A percentile compares a stretch with the other conserved stretches of the same genome.
Conservation (phyloP, 306 rosid genomes). For the Medicago arabica region DNA sequence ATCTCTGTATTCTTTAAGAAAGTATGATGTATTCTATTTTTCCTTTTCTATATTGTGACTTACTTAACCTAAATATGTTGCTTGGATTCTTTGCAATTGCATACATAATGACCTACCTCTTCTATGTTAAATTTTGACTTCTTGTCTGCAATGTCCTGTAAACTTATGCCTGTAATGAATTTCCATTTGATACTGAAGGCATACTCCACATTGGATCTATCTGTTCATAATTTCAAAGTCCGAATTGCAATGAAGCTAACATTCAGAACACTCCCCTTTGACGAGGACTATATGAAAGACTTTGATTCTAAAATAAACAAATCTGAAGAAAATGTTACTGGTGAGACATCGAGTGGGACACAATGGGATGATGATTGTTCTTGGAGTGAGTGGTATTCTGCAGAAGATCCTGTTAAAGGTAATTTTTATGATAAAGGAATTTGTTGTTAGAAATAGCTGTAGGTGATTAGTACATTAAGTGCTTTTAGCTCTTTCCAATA, state of each 20-base stretch:
- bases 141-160: constrained; percentile 24
- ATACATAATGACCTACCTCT: neutral
- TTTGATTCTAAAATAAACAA: constrained; percentile 54
- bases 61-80: constrained; percentile 20
- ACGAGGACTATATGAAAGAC: constrained; percentile 64
- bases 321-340: constrained; percentile 53
- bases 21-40: neutral
- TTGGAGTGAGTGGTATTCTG: constrained; percentile 98
- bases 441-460: constrained; percentile 36
- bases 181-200: constrained; percentile 72
- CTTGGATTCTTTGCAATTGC: constrained; percentile 26
- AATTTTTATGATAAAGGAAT: constrained; percentile 33
- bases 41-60: constrained; percentile 31
- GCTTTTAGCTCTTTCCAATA: constrained; percentile 10
- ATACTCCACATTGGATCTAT: constrained; percentile 83
- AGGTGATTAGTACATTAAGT: constrained; percentile 8
- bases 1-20: constrained; percentile 25
- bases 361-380: constrained; percentile 98
- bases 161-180: constrained; percentile 39
- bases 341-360: constrained; percentile 56
- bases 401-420: constrained; percentile 98
- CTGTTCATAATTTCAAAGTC: constrained; percentile 79
- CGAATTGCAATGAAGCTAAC: constrained; percentile 91
- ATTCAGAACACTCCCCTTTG: constrained; percentile 76
- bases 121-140: constrained; percentile 34